Evolutionary conservation across 129 eudicot species (phyloP).

Genomic region (Logfia minima): DNA sequence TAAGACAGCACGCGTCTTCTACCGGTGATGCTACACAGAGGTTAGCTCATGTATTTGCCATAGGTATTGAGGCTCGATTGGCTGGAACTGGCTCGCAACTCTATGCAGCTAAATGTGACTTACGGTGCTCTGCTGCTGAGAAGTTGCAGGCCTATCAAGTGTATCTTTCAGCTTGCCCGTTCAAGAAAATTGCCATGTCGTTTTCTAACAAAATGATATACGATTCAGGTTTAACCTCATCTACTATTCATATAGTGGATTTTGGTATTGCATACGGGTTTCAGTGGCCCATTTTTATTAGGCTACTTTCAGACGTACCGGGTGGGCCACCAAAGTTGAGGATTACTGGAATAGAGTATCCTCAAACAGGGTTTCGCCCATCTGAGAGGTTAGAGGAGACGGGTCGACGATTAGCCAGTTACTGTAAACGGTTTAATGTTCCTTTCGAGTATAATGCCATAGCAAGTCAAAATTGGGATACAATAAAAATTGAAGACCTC

Average conservation of each 20-base stretch:
- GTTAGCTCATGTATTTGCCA: slow-evolving; percentile 54
- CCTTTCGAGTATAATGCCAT: slow-evolving; percentile 52
- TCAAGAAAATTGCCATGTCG: slow-evolving; percentile 45
- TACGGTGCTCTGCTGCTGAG: slow-evolving; percentile 45
- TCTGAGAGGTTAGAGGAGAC: slow-evolving; percentile 51
- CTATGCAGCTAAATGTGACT: slow-evolving; percentile 42
- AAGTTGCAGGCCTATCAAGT: slow-evolving; percentile 65
- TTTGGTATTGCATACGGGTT: slow-evolving; percentile 58
- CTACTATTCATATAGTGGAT: slow-evolving; percentile 53
- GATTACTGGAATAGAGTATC: slow-evolving; percentile 61
- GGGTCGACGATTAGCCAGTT: slow-evolving; percentile 44
- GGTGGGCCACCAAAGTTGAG: slow-evolving; percentile 51
- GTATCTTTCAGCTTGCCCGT: slow-evolving; percentile 63
- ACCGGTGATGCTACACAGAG: slow-evolving; percentile 68
- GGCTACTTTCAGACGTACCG: slow-evolving; percentile 34
- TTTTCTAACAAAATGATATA: slow-evolving; percentile 47
- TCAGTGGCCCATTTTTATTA: slow-evolving; percentile 65
- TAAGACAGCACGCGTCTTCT: slow-evolving; percentile 61
- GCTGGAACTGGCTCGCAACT: slow-evolving; percentile 69
- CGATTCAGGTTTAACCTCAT: slow-evolving; percentile 10
- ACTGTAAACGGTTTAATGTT: slow-evolving; percentile 49
- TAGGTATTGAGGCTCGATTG: slow-evolving; percentile 71
- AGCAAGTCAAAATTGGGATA: slow-evolving; percentile 61
- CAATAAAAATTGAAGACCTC: slow-evolving; percentile 43
- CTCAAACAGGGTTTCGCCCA: slow-evolving; percentile 54